Evolutionary conservation across 805 yeast genomes (phyloP).

Genomic region (Yarrowia sp.): DNA sequence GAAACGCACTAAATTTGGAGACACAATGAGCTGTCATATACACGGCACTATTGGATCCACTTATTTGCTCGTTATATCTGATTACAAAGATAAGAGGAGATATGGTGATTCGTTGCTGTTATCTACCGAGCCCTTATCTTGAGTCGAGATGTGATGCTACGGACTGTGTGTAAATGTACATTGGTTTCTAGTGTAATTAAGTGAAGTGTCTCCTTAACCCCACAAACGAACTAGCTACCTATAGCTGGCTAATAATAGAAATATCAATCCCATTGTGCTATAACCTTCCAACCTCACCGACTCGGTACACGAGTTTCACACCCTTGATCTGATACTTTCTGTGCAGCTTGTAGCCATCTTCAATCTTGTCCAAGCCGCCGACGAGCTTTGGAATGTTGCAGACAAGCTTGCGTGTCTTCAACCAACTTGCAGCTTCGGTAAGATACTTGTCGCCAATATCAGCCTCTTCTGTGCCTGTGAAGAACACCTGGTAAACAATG

Average conservation of each 20-base stretch:
- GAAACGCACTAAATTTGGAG: not conserved
- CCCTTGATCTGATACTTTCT: constrained; percentile 2
- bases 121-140: too few relatives aligned
- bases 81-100: not conserved
- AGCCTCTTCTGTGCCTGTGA: not conserved
- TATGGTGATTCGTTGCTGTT: too few relatives aligned
- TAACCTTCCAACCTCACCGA: not conserved
- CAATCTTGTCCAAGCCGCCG: not conserved
- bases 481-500: constrained; percentile 9
- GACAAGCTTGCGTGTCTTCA: not conserved
- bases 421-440: not conserved
- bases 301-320: constrained; percentile 1
- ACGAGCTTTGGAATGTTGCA: not conserved
- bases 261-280: not conserved
- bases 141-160: too few relatives aligned
- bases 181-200: too few relatives aligned
- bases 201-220: too few relatives aligned
- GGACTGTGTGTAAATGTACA: too few relatives aligned
- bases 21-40: not conserved
- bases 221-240: too few relatives aligned
- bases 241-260: too few relatives aligned
- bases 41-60: not conserved
- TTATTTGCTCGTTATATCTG: not conserved
- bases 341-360: not conserved
- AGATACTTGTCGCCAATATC: not conserved